These are phyloP conservation scores for Phytomonas sp. DNA, from an alignment of 208 protist species.

Conservation along the genomic window DNA sequence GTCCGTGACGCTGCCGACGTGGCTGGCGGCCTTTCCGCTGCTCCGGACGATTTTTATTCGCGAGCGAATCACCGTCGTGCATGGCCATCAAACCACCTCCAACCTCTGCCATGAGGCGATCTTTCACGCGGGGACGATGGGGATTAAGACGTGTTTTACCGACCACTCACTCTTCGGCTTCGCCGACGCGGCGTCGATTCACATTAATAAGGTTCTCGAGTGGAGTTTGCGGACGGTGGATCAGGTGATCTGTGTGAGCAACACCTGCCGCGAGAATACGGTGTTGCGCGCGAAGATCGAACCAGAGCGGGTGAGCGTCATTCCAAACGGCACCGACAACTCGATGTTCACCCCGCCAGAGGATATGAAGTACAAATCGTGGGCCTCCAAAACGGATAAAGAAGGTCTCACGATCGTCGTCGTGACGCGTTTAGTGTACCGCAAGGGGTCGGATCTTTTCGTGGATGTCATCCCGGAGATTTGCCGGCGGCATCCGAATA, in stretches of 20 bases:
- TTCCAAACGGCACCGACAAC: slow-evolving; percentile 97
- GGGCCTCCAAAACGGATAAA: slow-evolving; percentile 76
- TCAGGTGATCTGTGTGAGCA: slow-evolving; percentile 98
- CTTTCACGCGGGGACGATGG: slow-evolving; percentile 93
- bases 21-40: slow-evolving; percentile 77
- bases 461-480: slow-evolving; percentile 95
- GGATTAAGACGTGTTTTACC: slow-evolving; percentile 94
- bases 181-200: slow-evolving; percentile 90
- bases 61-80: slow-evolving; percentile 95
- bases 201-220: slow-evolving; percentile 96
- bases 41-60: slow-evolving; percentile 93
- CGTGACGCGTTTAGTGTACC: slow-evolving; percentile 95
- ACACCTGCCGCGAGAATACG: slow-evolving; percentile 97
- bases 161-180: slow-evolving; percentile 99
- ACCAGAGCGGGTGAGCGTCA: slow-evolving; percentile 92
- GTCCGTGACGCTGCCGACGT: slow-evolving; percentile 88
- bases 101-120: slow-evolving; percentile 94
- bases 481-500: slow-evolving; percentile 88
- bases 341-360: slow-evolving; percentile 79
- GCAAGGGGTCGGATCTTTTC: slow-evolving; percentile 96
- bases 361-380: slow-evolving; percentile 89
- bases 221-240: slow-evolving; percentile 92
- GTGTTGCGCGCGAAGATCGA: slow-evolving; percentile 91
- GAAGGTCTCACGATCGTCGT: slow-evolving; percentile 92
- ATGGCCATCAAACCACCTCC: slow-evolving; percentile 96